phyloP scores from a whole-genome alignment of 768 basidiomycete species.

The Coprinopsis strossmayeri region DNA sequence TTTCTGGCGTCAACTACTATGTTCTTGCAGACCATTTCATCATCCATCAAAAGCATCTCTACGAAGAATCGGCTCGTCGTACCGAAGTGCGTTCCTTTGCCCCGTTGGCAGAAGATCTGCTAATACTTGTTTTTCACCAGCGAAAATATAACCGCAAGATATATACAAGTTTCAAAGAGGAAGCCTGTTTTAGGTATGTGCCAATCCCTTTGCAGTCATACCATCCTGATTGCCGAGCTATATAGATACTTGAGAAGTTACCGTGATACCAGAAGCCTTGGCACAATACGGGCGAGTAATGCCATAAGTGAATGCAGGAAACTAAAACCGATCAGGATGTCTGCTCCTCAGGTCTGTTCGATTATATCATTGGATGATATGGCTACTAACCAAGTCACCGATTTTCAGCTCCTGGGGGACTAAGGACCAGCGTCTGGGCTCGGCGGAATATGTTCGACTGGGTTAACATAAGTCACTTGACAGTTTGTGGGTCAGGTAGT shows the following conservation, averaged over 20 bases:
- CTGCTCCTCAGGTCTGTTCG: slow-evolving; percentile 28
- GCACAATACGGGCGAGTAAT: slow-evolving; percentile 45
- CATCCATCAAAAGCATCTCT: slow-evolving; percentile 80
- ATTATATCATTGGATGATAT: neutral
- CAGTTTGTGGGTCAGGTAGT: too few species aligned
- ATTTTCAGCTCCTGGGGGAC: slow-evolving; percentile 7
- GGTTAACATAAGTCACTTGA: neutral
- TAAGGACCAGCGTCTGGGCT: slow-evolving; percentile 1
- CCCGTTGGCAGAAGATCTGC: neutral
- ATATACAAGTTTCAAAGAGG: slow-evolving; percentile 70
- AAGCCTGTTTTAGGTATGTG: slow-evolving; percentile 57
- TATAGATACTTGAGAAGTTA: slow-evolving; percentile 59
- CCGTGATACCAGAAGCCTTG: slow-evolving; percentile 42
- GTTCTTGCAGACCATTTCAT: slow-evolving; percentile 85
- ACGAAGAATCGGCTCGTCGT: slow-evolving; percentile 68
- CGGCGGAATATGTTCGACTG: too few species aligned
- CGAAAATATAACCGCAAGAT: slow-evolving; percentile 50
- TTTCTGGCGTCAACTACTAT: slow-evolving; percentile 78
- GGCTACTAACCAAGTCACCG: neutral
- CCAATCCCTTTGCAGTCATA: neutral
- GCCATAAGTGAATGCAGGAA: slow-evolving; percentile 60
- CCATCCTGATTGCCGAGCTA: neutral
- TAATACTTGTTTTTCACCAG: neutral
- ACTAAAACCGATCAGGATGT: slow-evolving; percentile 42
- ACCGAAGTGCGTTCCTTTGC: slow-evolving; percentile 32